Conservation (phyloP, 2,329 filamentous ascomycete species). For the Aspergillus texensis region DNA sequence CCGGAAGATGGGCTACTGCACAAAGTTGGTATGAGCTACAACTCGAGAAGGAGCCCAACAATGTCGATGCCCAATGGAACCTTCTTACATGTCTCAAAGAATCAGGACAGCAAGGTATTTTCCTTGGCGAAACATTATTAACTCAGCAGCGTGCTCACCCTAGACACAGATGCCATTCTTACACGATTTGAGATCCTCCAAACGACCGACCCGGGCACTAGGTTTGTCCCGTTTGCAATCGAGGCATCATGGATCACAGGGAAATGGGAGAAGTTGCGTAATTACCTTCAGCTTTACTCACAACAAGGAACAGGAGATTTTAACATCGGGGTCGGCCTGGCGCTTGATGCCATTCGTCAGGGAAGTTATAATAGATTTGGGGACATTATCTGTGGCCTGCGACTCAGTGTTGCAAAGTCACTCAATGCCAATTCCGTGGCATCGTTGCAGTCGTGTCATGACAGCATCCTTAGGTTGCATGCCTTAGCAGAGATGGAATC, state of each 20-base stretch:
- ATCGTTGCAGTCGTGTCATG: constrained; percentile 82
- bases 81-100: constrained; percentile 87
- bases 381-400: constrained; percentile 63
- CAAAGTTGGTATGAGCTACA: constrained; percentile 98
- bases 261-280: constrained; percentile 75
- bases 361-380: constrained; percentile 57
- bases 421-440: constrained; percentile 76
- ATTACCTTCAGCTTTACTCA: constrained; percentile 57
- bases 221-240: constrained; percentile 77
- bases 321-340: constrained; percentile 75
- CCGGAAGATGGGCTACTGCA: constrained; percentile 88
- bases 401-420: constrained; percentile 70
- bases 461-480: constrained; percentile 82
- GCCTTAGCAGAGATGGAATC: constrained; percentile 84
- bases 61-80: constrained; percentile 77
- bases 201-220: constrained; percentile 55
- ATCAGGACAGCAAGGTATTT: constrained; percentile 87
- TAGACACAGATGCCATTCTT: constrained; percentile 70
- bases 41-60: constrained; percentile 75
- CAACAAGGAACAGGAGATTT: constrained; percentile 64
- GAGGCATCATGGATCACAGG: constrained; percentile 91
- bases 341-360: constrained; percentile 63
- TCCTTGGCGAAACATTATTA: background rate
- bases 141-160: background rate
- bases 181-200: constrained; percentile 82